Evolutionary conservation across 2,329 filamentous ascomycete genomes (phyloP).

Genomic region (Xylogone sp.): DNA sequence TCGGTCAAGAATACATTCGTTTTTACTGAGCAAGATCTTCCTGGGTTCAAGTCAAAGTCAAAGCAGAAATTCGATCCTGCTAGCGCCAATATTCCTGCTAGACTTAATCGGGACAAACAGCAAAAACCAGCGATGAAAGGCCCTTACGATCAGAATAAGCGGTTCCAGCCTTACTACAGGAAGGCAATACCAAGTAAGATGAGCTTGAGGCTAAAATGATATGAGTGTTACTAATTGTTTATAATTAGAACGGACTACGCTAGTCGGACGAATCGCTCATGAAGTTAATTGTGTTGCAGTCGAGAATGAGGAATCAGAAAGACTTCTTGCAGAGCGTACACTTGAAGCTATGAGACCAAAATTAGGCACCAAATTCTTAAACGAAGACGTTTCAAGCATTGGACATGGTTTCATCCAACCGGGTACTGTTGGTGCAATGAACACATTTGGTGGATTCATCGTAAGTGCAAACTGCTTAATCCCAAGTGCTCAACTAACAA

Average conservation of each 20-base stretch:
- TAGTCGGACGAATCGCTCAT: constrained; percentile 69
- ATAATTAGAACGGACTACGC: constrained; percentile 67
- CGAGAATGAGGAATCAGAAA: constrained; percentile 65
- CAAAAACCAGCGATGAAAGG: constrained; percentile 42
- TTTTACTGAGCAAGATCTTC: constrained; percentile 90
- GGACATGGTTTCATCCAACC: constrained; percentile 50
- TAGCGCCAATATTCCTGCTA: constrained; percentile 55
- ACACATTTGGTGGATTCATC: constrained; percentile 50
- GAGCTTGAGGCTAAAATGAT: not conserved
- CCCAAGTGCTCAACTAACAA: constrained; percentile 4
- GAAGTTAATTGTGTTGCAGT: constrained; percentile 74
- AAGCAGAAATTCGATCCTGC: constrained; percentile 52
- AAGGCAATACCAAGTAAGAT: constrained; percentile 72
- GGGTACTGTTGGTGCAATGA: constrained; percentile 41
- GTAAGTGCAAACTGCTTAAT: constrained; percentile 38
- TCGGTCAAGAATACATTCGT: constrained; percentile 82
- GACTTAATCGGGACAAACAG: constrained; percentile 39
- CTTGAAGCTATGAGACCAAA: constrained; percentile 58
- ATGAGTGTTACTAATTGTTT: constrained; percentile 14
- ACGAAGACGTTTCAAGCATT: constrained; percentile 18
- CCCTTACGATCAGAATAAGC: constrained; percentile 42
- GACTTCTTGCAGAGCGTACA: constrained; percentile 55
- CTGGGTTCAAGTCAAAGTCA: constrained; percentile 64
- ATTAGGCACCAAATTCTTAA: constrained; percentile 43
- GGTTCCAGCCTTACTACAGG: constrained; percentile 60